Evolutionary conservation across 768 basidiomycete species (phyloP).

Genomic region (Mycena filopes): DNA sequence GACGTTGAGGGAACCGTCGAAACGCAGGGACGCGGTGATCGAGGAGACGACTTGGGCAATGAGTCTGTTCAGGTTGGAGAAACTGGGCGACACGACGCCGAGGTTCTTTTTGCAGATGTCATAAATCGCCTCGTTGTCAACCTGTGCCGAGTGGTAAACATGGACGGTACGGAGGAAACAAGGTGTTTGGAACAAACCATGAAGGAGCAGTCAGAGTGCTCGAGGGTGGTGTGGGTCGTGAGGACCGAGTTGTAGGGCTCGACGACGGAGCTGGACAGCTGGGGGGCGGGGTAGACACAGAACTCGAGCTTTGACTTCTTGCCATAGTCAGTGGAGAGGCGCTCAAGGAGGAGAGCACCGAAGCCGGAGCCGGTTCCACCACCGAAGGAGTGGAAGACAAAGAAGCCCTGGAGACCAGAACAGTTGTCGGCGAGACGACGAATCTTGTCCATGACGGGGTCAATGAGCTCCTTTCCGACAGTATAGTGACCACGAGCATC

Average conservation of each 20-base stretch:
- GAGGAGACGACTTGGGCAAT: slow-evolving; percentile 99
- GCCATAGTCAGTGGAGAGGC: slow-evolving; percentile 97
- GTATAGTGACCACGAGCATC: slow-evolving; percentile 99
- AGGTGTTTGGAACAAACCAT: slow-evolving; percentile 75
- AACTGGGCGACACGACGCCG: slow-evolving; percentile 85
- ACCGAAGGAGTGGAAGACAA: slow-evolving; percentile 99
- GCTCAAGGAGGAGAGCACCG: slow-evolving; percentile 96
- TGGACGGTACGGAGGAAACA: not conserved
- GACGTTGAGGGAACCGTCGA: slow-evolving; percentile 97
- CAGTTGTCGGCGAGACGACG: slow-evolving; percentile 98
- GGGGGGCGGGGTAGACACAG: slow-evolving; percentile 96
- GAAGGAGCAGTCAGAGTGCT: slow-evolving; percentile 99
- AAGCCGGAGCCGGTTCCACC: slow-evolving; percentile 99
- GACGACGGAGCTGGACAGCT: slow-evolving; percentile 94
- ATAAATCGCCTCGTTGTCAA: slow-evolving; percentile 99
- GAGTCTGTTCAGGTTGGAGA: slow-evolving; percentile 93
- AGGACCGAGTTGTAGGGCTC: slow-evolving; percentile 99
- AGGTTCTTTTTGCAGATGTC: slow-evolving; percentile 99
- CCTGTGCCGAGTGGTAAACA: slow-evolving; percentile 53
- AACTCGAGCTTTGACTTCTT: slow-evolving; percentile 99
- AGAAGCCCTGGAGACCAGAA: slow-evolving; percentile 98
- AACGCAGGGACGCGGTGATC: slow-evolving; percentile 95
- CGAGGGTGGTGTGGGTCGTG: slow-evolving; percentile 98
- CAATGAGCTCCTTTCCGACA: slow-evolving; percentile 98
- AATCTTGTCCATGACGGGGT: slow-evolving; percentile 96